These are phyloP conservation scores for Limonium bicolor DNA, from an alignment of 148 eudicot species.

Conservation along the genomic window DNA sequence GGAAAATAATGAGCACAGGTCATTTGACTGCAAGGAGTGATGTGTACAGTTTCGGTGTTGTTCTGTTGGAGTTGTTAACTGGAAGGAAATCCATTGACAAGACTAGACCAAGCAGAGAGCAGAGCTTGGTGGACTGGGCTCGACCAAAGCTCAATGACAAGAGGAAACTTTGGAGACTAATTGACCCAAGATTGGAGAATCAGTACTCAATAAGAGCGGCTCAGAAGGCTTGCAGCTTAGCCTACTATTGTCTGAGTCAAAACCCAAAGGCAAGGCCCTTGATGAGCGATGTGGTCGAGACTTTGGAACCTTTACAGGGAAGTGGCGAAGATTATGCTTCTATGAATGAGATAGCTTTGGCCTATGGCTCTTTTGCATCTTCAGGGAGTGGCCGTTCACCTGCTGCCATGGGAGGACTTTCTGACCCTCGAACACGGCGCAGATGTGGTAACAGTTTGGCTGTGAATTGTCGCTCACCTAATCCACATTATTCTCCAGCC, in stretches of 20 bases:
- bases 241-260: slow-evolving; percentile 89
- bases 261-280: slow-evolving; percentile 97
- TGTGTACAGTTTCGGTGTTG: slow-evolving; percentile 96
- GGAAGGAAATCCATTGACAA: slow-evolving; percentile 92
- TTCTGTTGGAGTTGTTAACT: slow-evolving; percentile 81
- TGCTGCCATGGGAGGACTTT: slow-evolving; percentile 26
- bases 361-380: slow-evolving; percentile 6
- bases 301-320: slow-evolving; percentile 76
- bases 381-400: slow-evolving; percentile 19
- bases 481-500: slow-evolving; percentile 69
- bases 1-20: too few species aligned
- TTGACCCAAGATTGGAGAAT: slow-evolving; percentile 85
- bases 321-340: slow-evolving; percentile 22
- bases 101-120: slow-evolving; percentile 84
- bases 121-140: slow-evolving; percentile 95
- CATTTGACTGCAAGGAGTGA: slow-evolving; percentile 97
- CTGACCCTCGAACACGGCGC: slow-evolving; percentile 30
- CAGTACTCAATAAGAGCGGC: slow-evolving; percentile 85
- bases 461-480: slow-evolving; percentile 50
- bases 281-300: slow-evolving; percentile 96
- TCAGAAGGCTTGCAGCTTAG: slow-evolving; percentile 94
- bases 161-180: slow-evolving; percentile 66
- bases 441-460: slow-evolving; percentile 37
- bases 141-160: slow-evolving; percentile 90
- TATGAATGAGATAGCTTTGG: slow-evolving; percentile 19